Evolutionary conservation across 495 filamentous ascomycete genomes (phyloP), one percentile per base, ranked within the genome.

Genomic region (Penicillium bialowiezense): DNA sequence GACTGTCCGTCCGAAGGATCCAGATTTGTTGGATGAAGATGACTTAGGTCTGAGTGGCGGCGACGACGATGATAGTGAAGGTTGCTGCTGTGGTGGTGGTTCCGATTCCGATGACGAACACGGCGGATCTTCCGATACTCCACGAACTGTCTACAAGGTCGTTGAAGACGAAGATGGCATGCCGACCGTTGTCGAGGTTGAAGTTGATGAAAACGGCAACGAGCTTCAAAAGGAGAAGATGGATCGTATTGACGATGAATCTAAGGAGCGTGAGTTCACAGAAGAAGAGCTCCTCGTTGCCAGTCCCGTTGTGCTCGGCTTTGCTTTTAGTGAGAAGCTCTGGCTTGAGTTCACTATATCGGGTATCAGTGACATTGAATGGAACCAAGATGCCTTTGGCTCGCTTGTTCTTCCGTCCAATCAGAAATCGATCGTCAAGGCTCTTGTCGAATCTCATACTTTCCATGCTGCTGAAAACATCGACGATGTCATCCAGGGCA

Each of bases 291-390:
- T 93, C 19, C 77, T 95, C 12, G 87, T 93, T 32, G 84, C 89
- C n/a, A 90, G 85, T n/a, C 90, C 91, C 0, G 87, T 95, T 4
- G 87, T 93, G 0, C 77, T 93, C n/a, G 91, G 91, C n/a, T 96
- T 95, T 58, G 83, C 89, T 8, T 96, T 96, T 63, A 81, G 77
- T 18, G 89, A 95, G 65, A 96, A 95, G 72, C 71, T 90, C 2
- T 97, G 91, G 91, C 79, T 96, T 1, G 89, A 96, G 67, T 95
- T 96, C 57, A 85, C 83, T 17, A 83, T 97, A 38, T 89, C 86
- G 0, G 85, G 87, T 10, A 80, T 97, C 59, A 84, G 83, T 49
- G 87, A 91, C 18, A 92, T 91, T 54, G 73, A 81, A 28, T 95
- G 87, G 87, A 88, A 93, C 59, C 83, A 85, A 35, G 76, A 80